Percentiles rank a stretch among this genome's conserved stretches.
These are phyloP conservation scores for Nakazawaea ishiwadae DNA, from an alignment of 805 yeast species.

Conservation along the genomic window DNA sequence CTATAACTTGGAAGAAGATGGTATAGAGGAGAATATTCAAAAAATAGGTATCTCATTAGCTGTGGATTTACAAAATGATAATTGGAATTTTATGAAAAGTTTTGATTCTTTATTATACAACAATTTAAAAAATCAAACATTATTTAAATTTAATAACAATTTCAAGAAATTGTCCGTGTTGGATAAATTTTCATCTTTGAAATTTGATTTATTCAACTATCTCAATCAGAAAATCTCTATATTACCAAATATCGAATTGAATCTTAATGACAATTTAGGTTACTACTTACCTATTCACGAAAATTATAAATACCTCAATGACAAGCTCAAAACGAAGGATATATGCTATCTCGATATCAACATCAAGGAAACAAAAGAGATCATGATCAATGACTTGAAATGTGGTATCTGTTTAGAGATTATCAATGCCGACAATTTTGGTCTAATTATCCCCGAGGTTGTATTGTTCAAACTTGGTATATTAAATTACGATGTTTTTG, in stretches of 20 bases:
- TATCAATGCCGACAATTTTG: neutral
- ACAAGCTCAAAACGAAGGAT: constrained; percentile 24
- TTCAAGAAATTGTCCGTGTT: constrained; percentile 8
- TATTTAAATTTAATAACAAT: constrained; percentile 8
- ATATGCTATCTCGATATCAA: constrained; percentile 8
- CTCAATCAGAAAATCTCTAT: neutral
- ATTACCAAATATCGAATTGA: neutral
- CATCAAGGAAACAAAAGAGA: constrained; percentile 3
- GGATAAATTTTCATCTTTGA: constrained; percentile 10
- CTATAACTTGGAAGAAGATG: constrained; percentile 18
- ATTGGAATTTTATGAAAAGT: neutral
- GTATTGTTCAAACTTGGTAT: constrained; percentile 5
- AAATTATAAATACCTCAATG: constrained; percentile 31
- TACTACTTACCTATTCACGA: constrained; percentile 32
- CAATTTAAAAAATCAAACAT: constrained; percentile 2
- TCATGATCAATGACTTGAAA: constrained; percentile 9
- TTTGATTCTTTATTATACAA: constrained; percentile 4
- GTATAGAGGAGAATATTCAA: constrained; percentile 14
- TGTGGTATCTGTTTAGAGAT: constrained; percentile 6
- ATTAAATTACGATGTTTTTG: constrained; percentile 2
- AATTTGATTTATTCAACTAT: constrained; percentile 12
- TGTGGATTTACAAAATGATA: constrained; percentile 6
- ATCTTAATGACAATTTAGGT: constrained; percentile 6
- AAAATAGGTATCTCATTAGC: constrained; percentile 4
- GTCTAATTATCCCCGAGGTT: constrained; percentile 5